phyloP scores from a whole-genome alignment of 2,329 filamentous ascomycete species.

The Diaporthe velutina region DNA sequence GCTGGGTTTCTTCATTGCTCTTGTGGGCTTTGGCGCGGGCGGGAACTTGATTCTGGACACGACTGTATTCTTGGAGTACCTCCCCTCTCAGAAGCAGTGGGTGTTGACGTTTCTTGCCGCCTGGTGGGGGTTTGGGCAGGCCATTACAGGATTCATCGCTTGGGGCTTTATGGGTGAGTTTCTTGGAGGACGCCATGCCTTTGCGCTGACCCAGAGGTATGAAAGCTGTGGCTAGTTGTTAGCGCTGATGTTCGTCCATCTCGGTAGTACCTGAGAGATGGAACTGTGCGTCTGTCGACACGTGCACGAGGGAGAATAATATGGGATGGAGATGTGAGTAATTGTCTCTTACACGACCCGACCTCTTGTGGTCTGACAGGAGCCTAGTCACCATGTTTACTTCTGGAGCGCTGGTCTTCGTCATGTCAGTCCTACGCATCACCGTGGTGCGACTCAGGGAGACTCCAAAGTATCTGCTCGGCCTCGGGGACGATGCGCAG shows the following conservation, averaged over 20 bases:
- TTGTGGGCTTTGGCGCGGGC: constrained; percentile 74
- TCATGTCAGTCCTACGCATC: constrained; percentile 66
- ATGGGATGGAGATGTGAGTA: constrained; percentile 61
- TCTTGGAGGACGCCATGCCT: neutral
- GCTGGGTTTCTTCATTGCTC: constrained; percentile 72
- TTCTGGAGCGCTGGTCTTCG: constrained; percentile 59
- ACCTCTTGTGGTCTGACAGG: neutral
- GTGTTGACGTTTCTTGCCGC: constrained; percentile 72
- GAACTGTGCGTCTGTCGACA: constrained; percentile 55
- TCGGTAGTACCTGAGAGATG: constrained; percentile 52
- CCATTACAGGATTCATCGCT: constrained; percentile 61
- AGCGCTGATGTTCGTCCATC: neutral
- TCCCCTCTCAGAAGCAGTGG: constrained; percentile 70
- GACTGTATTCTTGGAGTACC: constrained; percentile 60
- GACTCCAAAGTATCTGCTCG: constrained; percentile 71
- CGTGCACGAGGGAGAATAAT: constrained; percentile 58
- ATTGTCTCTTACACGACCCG: neutral
- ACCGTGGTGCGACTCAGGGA: constrained; percentile 68
- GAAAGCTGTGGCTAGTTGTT: neutral
- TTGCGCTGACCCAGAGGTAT: neutral
- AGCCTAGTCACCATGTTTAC: constrained; percentile 57
- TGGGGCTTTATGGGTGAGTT: constrained; percentile 62
- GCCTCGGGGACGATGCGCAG: constrained; percentile 63
- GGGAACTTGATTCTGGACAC: constrained; percentile 75
- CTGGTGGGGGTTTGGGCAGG: constrained; percentile 64